Conservation (phyloP, 2,329 filamentous ascomycete genomes). For the Epichloe glyceriae region DNA sequence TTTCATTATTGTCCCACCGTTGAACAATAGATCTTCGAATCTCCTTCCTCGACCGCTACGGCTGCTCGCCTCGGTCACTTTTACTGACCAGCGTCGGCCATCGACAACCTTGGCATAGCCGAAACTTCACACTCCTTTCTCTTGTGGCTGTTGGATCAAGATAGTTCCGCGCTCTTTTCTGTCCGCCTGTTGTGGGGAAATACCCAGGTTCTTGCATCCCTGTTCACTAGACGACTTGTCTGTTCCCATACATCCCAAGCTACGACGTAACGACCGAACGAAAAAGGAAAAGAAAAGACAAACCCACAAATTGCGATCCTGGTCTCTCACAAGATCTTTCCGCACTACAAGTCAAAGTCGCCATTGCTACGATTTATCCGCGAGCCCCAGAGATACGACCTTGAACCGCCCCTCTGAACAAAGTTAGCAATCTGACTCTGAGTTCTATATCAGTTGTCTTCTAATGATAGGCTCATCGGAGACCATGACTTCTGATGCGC, state of each 20-base stretch:
- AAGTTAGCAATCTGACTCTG: neutral
- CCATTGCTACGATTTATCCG: neutral
- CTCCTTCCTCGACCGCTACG: neutral
- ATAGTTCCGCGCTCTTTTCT: neutral
- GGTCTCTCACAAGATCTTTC: neutral
- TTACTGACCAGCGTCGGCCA: neutral
- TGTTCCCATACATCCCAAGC: neutral
- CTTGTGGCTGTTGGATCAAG: neutral
- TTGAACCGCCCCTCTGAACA: neutral
- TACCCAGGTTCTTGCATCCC: neutral
- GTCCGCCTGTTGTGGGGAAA: conserved; percentile 1
- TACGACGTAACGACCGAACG: conserved; percentile 2
- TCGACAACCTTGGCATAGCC: neutral
- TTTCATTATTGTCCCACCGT: neutral
- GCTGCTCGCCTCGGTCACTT: neutral
- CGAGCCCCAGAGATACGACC: neutral
- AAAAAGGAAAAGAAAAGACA: neutral
- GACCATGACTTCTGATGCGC: conserved; percentile 22
- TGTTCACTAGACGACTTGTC: neutral
- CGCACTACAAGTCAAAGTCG: neutral
- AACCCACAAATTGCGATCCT: neutral
- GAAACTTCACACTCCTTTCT: neutral
- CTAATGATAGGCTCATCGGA: neutral
- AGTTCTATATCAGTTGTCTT: neutral
- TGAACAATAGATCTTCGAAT: neutral